phyloP scores from a whole-genome alignment of 2,329 filamentous ascomycete genomes.

The Fusarium sp. region DNA sequence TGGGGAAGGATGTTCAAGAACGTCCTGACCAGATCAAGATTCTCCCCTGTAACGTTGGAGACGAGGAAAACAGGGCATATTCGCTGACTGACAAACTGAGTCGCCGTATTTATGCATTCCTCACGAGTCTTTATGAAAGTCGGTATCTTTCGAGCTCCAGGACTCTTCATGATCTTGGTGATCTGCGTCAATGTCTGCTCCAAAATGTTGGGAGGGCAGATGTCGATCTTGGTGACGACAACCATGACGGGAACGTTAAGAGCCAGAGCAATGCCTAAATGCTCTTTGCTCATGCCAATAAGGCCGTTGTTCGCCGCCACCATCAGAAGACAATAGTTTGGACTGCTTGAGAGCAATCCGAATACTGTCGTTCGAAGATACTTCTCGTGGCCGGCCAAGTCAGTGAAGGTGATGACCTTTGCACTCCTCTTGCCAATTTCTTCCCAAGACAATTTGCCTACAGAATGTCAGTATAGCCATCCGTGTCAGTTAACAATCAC shows the following conservation, averaged over 20 bases:
- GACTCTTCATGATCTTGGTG: slow-evolving; percentile 91
- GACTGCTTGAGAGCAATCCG: slow-evolving; percentile 90
- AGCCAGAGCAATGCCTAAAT: slow-evolving; percentile 91
- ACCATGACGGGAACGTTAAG: slow-evolving; percentile 98
- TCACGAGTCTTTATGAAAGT: slow-evolving; percentile 93
- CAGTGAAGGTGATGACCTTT: slow-evolving; percentile 97
- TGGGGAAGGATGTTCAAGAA: slow-evolving; percentile 97
- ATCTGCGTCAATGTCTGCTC: slow-evolving; percentile 93
- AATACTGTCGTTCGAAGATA: slow-evolving; percentile 98
- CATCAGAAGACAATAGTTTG: slow-evolving; percentile 98
- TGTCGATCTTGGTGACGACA: slow-evolving; percentile 97
- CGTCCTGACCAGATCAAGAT: slow-evolving; percentile 86
- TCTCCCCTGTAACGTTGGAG: slow-evolving; percentile 95
- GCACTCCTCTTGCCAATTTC: slow-evolving; percentile 95
- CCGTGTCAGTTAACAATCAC: too few species aligned
- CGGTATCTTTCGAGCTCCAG: slow-evolving; percentile 92
- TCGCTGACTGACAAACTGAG: slow-evolving; percentile 92
- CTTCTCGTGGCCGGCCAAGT: slow-evolving; percentile 93
- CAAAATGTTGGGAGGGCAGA: slow-evolving; percentile 94
- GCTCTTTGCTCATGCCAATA: slow-evolving; percentile 98
- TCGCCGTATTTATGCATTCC: slow-evolving; percentile 93
- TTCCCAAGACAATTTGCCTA: slow-evolving; percentile 85
- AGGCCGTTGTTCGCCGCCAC: slow-evolving; percentile 97
- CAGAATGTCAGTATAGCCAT: slow-evolving; percentile 18
- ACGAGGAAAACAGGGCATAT: slow-evolving; percentile 99